phyloP scores from a whole-genome alignment of 495 filamentous ascomycete species.

The Podospora didyma region DNA sequence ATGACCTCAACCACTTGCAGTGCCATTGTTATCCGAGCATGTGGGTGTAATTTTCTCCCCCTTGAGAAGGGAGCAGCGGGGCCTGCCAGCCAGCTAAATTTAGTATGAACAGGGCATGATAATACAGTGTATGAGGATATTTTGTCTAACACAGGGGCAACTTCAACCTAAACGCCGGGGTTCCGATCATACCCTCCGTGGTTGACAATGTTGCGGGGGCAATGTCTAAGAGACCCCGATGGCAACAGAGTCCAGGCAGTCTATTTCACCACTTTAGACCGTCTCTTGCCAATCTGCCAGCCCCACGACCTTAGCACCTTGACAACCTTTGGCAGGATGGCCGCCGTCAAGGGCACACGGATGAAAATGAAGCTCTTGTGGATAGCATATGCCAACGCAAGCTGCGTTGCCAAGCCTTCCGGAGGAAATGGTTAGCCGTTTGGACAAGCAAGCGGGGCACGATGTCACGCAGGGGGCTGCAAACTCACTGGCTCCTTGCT shows the following conservation, averaged over 20 bases:
- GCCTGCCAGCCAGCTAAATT: neutral
- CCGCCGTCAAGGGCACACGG: conserved; percentile 83
- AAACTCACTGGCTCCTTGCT: conserved; percentile 51
- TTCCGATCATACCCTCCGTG: neutral
- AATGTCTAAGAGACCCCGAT: neutral
- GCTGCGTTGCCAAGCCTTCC: conserved; percentile 63
- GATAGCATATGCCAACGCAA: conserved; percentile 92
- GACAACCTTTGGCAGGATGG: conserved; percentile 87
- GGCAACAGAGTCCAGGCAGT: neutral
- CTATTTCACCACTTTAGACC: conserved; percentile 7
- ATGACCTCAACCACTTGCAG: no score
- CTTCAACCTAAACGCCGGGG: neutral
- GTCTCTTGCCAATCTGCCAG: conserved; percentile 53
- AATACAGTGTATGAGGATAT: neutral
- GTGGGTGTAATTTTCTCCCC: neutral
- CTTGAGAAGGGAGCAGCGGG: neutral
- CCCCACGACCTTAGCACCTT: conserved; percentile 82
- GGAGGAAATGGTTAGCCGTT: conserved; percentile 5
- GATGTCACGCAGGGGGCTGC: neutral
- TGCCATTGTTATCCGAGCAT: no score
- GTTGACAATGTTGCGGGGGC: neutral
- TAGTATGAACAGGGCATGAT: neutral
- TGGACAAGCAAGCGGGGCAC: neutral
- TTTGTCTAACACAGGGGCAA: neutral
- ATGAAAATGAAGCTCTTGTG: conserved; percentile 98